Percentiles rank a stretch among this genome's conserved stretches.
phyloP scores from a whole-genome alignment of 305 asterid species.

The Rubia tinctorum region DNA sequence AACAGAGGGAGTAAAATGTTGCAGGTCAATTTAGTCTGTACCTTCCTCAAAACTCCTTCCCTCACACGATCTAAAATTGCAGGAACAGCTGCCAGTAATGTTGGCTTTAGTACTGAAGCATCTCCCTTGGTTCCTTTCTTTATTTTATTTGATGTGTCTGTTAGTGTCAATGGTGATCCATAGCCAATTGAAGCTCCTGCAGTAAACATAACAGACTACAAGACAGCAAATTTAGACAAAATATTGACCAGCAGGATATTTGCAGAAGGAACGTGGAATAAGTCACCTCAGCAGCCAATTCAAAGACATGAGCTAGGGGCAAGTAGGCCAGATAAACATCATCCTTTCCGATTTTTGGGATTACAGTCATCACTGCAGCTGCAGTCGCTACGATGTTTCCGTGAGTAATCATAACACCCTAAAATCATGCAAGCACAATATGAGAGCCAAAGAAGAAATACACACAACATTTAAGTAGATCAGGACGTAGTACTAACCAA shows the following conservation, averaged over 20 bases:
- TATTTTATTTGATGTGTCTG: constrained; percentile 83
- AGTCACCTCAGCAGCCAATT: constrained; percentile 86
- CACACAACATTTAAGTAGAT: not conserved
- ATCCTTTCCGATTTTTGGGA: constrained; percentile 59
- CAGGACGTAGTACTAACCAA: not conserved
- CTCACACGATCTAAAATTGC: constrained; percentile 87
- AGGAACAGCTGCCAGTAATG: constrained; percentile 83
- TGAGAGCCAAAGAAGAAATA: not conserved
- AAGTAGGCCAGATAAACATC: constrained; percentile 85
- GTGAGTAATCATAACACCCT: constrained; percentile 97
- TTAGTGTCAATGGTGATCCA: constrained; percentile 78
- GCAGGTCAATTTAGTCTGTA: constrained; percentile 17
- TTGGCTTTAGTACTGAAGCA: constrained; percentile 68
- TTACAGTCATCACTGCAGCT: constrained; percentile 81
- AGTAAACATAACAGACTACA: constrained; percentile 74
- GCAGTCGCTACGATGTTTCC: constrained; percentile 84
- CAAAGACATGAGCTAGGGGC: constrained; percentile 90
- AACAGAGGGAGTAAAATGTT: constrained; percentile 4
- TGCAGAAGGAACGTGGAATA: constrained; percentile 12
- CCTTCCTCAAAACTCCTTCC: constrained; percentile 90
- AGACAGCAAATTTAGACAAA: constrained; percentile 28
- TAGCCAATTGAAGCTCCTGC: constrained; percentile 80
- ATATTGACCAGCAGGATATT: constrained; percentile 14
- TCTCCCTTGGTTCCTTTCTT: constrained; percentile 90
- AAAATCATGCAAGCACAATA: constrained; percentile 6